phyloP scores from a whole-genome alignment of 345 rosid species.

The Eucalyptus microcorys region DNA sequence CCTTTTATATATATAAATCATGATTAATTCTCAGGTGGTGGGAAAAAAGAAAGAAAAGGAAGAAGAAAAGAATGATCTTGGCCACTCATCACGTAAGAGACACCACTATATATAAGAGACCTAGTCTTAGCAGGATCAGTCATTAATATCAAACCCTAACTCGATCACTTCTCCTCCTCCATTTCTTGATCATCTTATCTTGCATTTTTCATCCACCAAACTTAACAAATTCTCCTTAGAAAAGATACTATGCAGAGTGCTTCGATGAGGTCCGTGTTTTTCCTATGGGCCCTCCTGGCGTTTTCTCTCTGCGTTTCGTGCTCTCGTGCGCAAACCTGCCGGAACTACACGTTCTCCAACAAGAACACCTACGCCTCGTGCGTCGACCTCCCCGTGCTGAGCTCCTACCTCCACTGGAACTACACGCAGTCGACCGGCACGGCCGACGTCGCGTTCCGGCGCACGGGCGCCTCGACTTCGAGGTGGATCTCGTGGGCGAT shows the following conservation, averaged over 20 bases:
- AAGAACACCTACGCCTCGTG: slow-evolving; percentile 18
- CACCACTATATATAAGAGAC: not conserved
- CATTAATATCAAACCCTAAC: not conserved
- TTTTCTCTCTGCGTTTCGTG: not conserved
- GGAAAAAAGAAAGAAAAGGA: not conserved
- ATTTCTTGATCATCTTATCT: not conserved
- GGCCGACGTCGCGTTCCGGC: slow-evolving; percentile 57
- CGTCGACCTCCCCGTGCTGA: slow-evolving; percentile 25
- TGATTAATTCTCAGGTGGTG: not conserved
- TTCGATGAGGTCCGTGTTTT: not conserved
- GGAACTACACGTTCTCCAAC: slow-evolving; percentile 9
- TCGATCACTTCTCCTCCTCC: not conserved
- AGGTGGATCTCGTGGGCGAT: slow-evolving; percentile 67
- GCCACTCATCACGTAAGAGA: not conserved
- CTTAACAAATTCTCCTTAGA: not conserved
- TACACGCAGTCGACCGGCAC: slow-evolving; percentile 13
- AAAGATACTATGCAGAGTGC: not conserved
- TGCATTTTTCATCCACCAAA: not conserved
- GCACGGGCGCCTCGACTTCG: slow-evolving; percentile 10
- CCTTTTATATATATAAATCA: not conserved
- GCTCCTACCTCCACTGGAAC: slow-evolving; percentile 61
- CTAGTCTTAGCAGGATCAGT: not conserved
- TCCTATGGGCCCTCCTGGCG: not conserved
- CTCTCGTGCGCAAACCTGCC: slow-evolving; percentile 23
- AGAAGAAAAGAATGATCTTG: not conserved